These are phyloP conservation scores for Rhodotorula toruloides DNA, from an alignment of 768 basidiomycete species.

Conservation along the genomic window DNA sequence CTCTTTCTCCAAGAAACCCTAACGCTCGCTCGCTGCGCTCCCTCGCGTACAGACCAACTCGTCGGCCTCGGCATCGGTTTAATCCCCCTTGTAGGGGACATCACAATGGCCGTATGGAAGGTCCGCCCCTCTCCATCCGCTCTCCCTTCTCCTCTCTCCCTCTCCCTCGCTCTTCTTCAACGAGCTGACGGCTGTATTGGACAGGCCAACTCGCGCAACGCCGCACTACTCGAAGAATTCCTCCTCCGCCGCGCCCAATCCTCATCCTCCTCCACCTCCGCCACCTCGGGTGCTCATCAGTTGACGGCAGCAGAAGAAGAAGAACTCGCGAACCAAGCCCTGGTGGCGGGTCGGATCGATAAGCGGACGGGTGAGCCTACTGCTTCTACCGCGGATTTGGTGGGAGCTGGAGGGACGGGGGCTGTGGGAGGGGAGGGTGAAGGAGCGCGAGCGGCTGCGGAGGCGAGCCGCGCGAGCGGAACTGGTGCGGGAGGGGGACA, in stretches of 20 bases:
- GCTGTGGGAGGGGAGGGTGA: neutral
- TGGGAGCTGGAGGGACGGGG: neutral
- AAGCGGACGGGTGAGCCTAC: conserved; percentile 27
- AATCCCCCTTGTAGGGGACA: conserved; percentile 69
- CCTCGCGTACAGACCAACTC: conserved; percentile 54
- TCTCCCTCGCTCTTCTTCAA: no score
- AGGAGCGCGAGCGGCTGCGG: neutral
- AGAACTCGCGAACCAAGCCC: conserved; percentile 4
- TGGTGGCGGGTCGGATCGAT: conserved; percentile 13
- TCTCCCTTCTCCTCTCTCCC: no score
- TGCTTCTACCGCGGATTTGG: no score
- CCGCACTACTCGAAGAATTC: conserved; percentile 68
- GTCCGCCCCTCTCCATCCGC: no score
- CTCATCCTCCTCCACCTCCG: neutral
- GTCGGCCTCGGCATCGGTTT: conserved; percentile 60
- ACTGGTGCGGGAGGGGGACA: no score
- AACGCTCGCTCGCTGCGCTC: neutral
- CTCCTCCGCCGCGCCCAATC: conserved; percentile 45
- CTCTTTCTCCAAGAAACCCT: neutral
- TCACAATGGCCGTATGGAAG: conserved; percentile 64
- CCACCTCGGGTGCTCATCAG: no score
- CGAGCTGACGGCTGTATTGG: no score
- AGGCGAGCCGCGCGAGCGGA: no score
- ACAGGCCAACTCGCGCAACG: conserved; percentile 84
- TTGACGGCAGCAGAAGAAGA: conserved; percentile 6